Evolutionary conservation across 305 asterid species (phyloP).

Genomic region (Withania somnifera): DNA sequence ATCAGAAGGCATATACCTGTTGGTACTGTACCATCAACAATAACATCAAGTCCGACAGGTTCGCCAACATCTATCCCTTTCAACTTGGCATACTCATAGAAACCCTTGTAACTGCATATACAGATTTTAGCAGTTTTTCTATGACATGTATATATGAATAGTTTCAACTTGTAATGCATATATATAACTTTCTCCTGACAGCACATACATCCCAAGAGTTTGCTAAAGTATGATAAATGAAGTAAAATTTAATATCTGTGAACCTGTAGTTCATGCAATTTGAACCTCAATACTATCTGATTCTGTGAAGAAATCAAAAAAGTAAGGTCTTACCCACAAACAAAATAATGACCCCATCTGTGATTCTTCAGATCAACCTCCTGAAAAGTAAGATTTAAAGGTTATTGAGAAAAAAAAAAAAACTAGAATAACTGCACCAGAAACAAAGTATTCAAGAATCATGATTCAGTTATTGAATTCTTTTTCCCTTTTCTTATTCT

Average conservation of each 20-base stretch:
- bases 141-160: not conserved
- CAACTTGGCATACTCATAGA: slow-evolving; percentile 55
- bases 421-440: not conserved
- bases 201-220: not conserved
- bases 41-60: slow-evolving; percentile 63
- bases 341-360: slow-evolving; percentile 92
- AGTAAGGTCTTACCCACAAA: slow-evolving; percentile 65
- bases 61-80: slow-evolving; percentile 53
- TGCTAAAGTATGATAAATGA: not conserved
- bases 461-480: not conserved
- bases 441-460: not conserved
- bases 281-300: not conserved
- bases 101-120: slow-evolving; percentile 70
- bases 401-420: not conserved
- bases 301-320: not conserved
- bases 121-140: not conserved
- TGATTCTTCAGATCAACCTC: slow-evolving; percentile 87
- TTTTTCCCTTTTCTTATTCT: no score
- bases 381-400: slow-evolving; percentile 23
- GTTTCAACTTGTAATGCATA: not conserved
- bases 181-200: not conserved
- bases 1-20: slow-evolving; percentile 35
- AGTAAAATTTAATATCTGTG: not conserved
- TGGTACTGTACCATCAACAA: slow-evolving; percentile 85
- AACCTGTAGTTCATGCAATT: not conserved